phyloP scores from a whole-genome alignment of 495 filamentous ascomycete species.

The Platismatia glauca region DNA sequence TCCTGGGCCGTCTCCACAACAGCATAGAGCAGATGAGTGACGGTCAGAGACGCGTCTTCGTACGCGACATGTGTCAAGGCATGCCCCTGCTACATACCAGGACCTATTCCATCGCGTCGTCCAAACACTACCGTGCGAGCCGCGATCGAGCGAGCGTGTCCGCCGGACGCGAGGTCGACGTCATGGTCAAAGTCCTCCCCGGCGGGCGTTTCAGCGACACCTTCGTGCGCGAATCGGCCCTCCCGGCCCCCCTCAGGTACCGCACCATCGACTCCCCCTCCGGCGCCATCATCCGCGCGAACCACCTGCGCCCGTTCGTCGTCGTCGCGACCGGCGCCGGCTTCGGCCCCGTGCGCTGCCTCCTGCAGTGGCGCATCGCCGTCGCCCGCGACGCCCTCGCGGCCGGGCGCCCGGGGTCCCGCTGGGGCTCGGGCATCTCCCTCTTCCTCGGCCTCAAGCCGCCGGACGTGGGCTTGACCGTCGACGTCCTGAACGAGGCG shows the following conservation, averaged over 20 bases:
- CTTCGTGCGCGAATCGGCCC: conserved; percentile 13
- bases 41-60: background rate
- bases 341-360: conserved; percentile 25
- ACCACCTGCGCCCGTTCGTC: conserved; percentile 13
- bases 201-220: conserved; percentile 24
- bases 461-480: background rate
- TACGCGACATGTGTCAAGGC: conserved; percentile 10
- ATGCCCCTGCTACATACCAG: conserved; percentile 22
- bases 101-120: conserved; percentile 26
- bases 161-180: conserved; percentile 6
- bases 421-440: background rate
- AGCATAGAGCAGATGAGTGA: background rate
- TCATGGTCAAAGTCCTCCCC: conserved; percentile 22
- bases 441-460: conserved; percentile 15
- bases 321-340: conserved; percentile 27
- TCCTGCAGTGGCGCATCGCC: conserved; percentile 21
- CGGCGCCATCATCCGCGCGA: conserved; percentile 1
- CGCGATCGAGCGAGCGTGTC: background rate
- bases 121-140: conserved; percentile 2
- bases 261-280: conserved; percentile 16
- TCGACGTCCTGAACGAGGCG: conserved; percentile 6
- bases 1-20: conserved; percentile 12
- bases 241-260: conserved; percentile 11
- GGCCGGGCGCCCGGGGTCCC: background rate
- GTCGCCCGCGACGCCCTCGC: background rate